Percentiles rank a stretch among this genome's conserved stretches.
phyloP scores from a whole-genome alignment of 306 rosid species.

The Hippophae gyantsensis region DNA sequence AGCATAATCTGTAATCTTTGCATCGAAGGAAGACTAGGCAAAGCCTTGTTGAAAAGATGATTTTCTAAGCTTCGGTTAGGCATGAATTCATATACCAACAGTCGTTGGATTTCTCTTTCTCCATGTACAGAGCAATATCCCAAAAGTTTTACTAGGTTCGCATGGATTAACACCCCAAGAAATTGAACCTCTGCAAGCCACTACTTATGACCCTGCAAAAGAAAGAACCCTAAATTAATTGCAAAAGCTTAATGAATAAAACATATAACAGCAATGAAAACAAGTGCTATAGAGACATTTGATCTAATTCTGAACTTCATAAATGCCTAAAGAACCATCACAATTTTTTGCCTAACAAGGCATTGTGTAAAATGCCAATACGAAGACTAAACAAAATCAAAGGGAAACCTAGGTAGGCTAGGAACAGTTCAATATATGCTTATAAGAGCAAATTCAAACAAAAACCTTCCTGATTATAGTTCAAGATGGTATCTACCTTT shows the following conservation, averaged over 20 bases:
- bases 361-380: too few species aligned
- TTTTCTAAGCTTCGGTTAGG: slow-evolving; percentile 76
- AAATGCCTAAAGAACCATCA: too few species aligned
- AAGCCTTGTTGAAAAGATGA: slow-evolving; percentile 58
- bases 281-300: too few species aligned
- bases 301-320: too few species aligned
- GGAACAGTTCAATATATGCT: too few species aligned
- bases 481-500: too few species aligned
- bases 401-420: too few species aligned
- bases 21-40: slow-evolving; percentile 54
- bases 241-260: neutral
- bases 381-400: too few species aligned
- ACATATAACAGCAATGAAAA: neutral
- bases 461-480: too few species aligned
- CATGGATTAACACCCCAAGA: slow-evolving; percentile 71
- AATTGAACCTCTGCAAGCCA: slow-evolving; percentile 98
- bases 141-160: slow-evolving; percentile 76
- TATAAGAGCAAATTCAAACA: too few species aligned
- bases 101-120: slow-evolving; percentile 66
- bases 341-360: too few species aligned
- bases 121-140: slow-evolving; percentile 76
- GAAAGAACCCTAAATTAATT: slow-evolving; percentile 8
- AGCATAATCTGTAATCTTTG: slow-evolving; percentile 39
- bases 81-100: slow-evolving; percentile 83
- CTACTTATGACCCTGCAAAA: slow-evolving; percentile 75